Conservation (phyloP, 140 eudicot species). For the Cichorium intybus region DNA sequence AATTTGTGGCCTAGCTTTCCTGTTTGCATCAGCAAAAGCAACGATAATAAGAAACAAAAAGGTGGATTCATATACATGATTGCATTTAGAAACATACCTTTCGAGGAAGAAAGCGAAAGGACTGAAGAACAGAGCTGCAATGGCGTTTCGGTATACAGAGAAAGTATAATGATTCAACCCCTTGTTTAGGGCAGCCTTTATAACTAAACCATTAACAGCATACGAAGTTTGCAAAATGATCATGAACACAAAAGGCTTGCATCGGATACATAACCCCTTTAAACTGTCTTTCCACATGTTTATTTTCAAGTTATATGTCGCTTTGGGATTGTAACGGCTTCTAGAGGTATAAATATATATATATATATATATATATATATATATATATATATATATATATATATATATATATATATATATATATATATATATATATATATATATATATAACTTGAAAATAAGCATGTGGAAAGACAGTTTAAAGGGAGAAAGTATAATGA, state of each 20-base stretch:
- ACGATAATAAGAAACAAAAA: not conserved
- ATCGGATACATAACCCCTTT: slow-evolving; percentile 1
- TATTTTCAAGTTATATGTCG: slow-evolving; percentile 5
- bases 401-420: not conserved
- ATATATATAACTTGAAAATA: too few species aligned
- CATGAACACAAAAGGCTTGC: slow-evolving; percentile 45
- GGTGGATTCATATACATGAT: not conserved
- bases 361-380: slow-evolving; percentile 23
- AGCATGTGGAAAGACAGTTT: too few species aligned
- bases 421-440: slow-evolving; percentile 1
- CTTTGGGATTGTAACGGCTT: slow-evolving; percentile 2
- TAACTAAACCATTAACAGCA: slow-evolving; percentile 43
- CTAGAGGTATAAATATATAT: slow-evolving; percentile 18
- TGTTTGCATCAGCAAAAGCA: slow-evolving; percentile 14
- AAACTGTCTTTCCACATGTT: slow-evolving; percentile 33
- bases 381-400: slow-evolving; percentile 22
- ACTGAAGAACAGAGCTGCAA: slow-evolving; percentile 43
- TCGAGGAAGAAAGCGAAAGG: slow-evolving; percentile 55
- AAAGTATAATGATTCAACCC: slow-evolving; percentile 66
- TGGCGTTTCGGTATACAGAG: slow-evolving; percentile 46
- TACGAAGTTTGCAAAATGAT: slow-evolving; percentile 41
- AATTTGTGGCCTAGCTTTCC: slow-evolving; percentile 36
- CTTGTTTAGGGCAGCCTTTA: slow-evolving; percentile 51
- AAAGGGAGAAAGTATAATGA: slow-evolving; percentile 51
- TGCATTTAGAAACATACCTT: slow-evolving; percentile 28